A percentile compares a stretch with the other conserved stretches of the same genome.
Evolutionary conservation across 208 protist genomes (phyloP).

Genomic region (Wallacemonas sp.): DNA sequence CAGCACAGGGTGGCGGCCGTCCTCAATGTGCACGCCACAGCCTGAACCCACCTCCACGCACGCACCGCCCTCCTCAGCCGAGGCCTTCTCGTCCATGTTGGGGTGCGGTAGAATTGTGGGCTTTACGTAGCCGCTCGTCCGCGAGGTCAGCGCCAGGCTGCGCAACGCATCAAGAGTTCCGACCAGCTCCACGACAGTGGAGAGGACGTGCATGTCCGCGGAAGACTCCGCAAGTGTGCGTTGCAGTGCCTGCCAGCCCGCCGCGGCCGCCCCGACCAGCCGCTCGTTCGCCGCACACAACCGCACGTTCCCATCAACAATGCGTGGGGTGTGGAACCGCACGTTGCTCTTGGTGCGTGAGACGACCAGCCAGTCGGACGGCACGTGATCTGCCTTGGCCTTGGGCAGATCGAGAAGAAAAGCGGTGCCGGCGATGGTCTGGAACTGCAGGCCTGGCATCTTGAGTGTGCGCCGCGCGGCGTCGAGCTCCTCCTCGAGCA

Average conservation of each 20-base stretch:
- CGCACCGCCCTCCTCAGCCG: no score
- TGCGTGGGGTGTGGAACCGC: constrained; percentile 72
- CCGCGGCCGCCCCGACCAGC: constrained; percentile 46
- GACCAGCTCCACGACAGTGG: constrained; percentile 40
- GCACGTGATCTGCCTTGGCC: constrained; percentile 45
- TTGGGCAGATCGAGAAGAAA: constrained; percentile 77
- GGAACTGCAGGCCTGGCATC: constrained; percentile 72
- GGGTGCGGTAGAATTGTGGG: constrained; percentile 29
- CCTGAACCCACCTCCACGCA: no score
- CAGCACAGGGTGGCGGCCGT: constrained; percentile 75
- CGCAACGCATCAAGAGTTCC: constrained; percentile 65
- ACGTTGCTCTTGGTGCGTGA: constrained; percentile 81
- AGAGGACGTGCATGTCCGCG: constrained; percentile 34
- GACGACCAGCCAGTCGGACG: constrained; percentile 70
- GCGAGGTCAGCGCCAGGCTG: constrained; percentile 55
- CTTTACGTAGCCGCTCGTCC: constrained; percentile 58
- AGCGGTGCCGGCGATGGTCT: constrained; percentile 75
- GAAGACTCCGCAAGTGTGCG: constrained; percentile 21
- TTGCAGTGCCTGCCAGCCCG: constrained; percentile 62
- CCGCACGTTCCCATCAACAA: constrained; percentile 51
- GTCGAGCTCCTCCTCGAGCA: constrained; percentile 67
- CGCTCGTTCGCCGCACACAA: constrained; percentile 76
- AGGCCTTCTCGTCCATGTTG: no score
- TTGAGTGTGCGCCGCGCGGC: constrained; percentile 38
- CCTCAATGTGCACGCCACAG: constrained; percentile 37